Evolutionary conservation across 108 stramenopile species (phyloP).

Genomic region (Pseudonitzschia multiseries): DNA sequence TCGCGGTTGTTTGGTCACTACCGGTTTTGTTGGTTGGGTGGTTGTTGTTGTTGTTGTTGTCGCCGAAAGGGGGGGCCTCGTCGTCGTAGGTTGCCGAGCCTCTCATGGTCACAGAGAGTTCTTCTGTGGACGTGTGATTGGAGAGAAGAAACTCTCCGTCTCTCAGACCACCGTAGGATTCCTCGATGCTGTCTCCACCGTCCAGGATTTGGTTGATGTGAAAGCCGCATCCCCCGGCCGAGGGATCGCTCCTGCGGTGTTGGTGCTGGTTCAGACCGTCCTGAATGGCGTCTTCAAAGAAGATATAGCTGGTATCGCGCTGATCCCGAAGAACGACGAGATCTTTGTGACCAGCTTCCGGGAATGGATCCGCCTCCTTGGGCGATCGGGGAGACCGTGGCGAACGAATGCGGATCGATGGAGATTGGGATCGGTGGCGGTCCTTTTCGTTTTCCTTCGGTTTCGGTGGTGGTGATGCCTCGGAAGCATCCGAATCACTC

Average conservation of each 20-base stretch:
- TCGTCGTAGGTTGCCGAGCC: constrained; percentile 1
- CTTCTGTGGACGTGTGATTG: neutral
- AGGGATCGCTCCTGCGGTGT: neutral
- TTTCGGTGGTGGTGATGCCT: too few species aligned
- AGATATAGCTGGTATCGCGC: neutral
- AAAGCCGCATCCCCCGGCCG: neutral
- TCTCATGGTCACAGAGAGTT: neutral
- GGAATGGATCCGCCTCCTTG: too few species aligned
- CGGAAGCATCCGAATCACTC: too few species aligned
- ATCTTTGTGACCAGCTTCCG: too few species aligned
- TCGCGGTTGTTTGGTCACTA: too few species aligned
- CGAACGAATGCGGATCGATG: neutral
- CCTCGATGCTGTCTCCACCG: constrained; percentile 12
- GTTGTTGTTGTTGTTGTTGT: too few species aligned
- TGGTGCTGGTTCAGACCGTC: neutral
- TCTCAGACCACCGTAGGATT: constrained; percentile 14
- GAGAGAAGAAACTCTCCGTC: constrained; percentile 13
- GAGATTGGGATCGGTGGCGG: neutral
- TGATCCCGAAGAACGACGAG: neutral
- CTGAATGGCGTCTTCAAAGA: neutral
- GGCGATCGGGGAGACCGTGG: neutral
- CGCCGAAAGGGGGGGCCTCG: too few species aligned
- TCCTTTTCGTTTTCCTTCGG: too few species aligned
- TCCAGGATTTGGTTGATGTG: neutral
- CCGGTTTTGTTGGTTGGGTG: too few species aligned